These are phyloP conservation scores for Pilasporangium apinafurcum DNA, from an alignment of 352 stramenopile genomes.

Conservation along the genomic window DNA sequence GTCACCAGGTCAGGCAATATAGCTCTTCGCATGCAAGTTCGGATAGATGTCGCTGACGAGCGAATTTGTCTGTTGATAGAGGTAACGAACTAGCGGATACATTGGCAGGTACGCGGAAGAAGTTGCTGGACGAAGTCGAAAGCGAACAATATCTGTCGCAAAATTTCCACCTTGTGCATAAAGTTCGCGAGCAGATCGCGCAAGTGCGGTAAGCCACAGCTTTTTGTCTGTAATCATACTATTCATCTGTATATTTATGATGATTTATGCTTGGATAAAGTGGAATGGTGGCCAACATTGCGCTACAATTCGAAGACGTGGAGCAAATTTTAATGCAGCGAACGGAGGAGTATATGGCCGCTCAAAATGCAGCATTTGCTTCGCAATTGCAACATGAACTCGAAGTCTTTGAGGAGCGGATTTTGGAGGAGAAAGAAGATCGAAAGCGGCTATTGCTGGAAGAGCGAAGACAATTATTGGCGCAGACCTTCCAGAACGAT, in stretches of 20 bases:
- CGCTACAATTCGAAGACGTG: constrained; percentile 54
- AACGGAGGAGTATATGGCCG: constrained; percentile 67
- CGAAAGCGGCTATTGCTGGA: constrained; percentile 52
- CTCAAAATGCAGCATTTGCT: constrained; percentile 70
- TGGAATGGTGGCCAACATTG: constrained; percentile 46
- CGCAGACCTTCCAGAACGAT: constrained; percentile 66
- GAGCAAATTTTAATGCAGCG: constrained; percentile 58
- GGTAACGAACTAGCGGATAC: constrained; percentile 39
- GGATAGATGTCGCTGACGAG: no score
- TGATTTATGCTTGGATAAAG: constrained; percentile 6
- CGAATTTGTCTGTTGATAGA: no score
- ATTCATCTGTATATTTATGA: background rate
- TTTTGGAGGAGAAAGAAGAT: constrained; percentile 59
- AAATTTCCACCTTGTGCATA: constrained; percentile 54
- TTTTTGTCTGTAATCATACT: background rate
- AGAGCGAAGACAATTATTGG: constrained; percentile 41
- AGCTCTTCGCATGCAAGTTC: background rate
- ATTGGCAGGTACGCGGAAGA: constrained; percentile 29
- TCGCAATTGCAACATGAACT: constrained; percentile 61
- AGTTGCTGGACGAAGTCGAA: constrained; percentile 49
- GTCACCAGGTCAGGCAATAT: constrained; percentile 29
- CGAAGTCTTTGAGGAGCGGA: constrained; percentile 57
- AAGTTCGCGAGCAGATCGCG: constrained; percentile 47
- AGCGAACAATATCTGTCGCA: constrained; percentile 63
- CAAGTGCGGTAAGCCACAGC: constrained; percentile 24